A percentile compares a stretch with the other conserved stretches of the same genome.
phyloP scores from a whole-genome alignment of 108 stramenopile genomes.

The Pseudonitzschia multiseries region DNA sequence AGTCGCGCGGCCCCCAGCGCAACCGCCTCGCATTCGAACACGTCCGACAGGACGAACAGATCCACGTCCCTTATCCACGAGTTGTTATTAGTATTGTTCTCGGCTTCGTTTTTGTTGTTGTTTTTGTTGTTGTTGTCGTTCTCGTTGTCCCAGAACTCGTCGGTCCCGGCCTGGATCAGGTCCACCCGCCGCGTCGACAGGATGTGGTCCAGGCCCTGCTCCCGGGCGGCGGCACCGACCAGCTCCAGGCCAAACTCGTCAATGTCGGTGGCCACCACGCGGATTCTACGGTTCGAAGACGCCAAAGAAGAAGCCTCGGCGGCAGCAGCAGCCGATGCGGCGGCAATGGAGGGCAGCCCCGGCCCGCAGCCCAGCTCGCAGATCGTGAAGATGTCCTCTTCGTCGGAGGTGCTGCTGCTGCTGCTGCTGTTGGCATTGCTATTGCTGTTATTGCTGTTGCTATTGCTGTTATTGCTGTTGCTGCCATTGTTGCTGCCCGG shows the following conservation, averaged over 20 bases:
- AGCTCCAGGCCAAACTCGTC: constrained; percentile 57
- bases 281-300: neutral
- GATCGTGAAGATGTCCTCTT: constrained; percentile 32
- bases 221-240: constrained; percentile 51
- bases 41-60: constrained; percentile 73
- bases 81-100: neutral
- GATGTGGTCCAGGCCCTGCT: constrained; percentile 42
- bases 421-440: neutral
- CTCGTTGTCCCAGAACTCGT: neutral
- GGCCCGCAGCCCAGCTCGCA: constrained; percentile 82
- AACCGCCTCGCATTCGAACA: constrained; percentile 68
- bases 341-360: constrained; percentile 63
- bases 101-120: neutral
- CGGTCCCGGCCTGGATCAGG: constrained; percentile 30
- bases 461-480: neutral
- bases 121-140: neutral
- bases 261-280: constrained; percentile 71
- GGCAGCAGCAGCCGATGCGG: constrained; percentile 27
- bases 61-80: constrained; percentile 42
- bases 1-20: constrained; percentile 62
- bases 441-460: neutral
- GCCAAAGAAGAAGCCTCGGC: neutral
- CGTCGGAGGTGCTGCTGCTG: neutral
- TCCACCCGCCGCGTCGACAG: constrained; percentile 49
- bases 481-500: too few species aligned